phyloP scores from a whole-genome alignment of 2,329 filamentous ascomycete species.

The Emydomyces testavorans region DNA sequence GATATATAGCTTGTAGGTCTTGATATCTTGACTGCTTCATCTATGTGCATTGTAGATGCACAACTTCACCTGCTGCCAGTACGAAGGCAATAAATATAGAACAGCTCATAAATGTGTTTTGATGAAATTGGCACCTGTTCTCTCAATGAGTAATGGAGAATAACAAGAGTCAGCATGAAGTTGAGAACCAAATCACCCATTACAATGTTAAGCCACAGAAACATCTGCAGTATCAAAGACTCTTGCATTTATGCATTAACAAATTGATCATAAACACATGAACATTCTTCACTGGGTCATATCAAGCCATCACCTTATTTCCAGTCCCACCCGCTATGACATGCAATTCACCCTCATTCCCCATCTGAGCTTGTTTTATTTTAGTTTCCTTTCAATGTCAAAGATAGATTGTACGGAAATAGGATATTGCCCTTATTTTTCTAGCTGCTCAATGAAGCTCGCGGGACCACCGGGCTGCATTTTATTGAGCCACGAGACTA shows the following conservation, averaged over 20 bases:
- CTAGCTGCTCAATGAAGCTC: slow-evolving; percentile 25
- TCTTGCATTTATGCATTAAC: not conserved
- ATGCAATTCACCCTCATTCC: slow-evolving; percentile 8
- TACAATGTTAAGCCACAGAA: not conserved
- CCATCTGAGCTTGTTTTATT: not conserved
- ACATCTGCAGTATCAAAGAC: too few species aligned
- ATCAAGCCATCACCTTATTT: slow-evolving; percentile 9
- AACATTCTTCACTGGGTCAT: slow-evolving; percentile 6
- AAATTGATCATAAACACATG: slow-evolving; percentile 2
- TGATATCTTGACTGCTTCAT: too few species aligned
- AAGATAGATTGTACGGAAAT: too few species aligned
- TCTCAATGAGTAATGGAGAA: too few species aligned
- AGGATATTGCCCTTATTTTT: slow-evolving; percentile 6
- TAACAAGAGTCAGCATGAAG: too few species aligned
- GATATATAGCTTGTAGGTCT: too few species aligned
- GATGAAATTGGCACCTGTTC: too few species aligned
- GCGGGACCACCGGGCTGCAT: slow-evolving; percentile 33
- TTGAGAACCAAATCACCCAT: not conserved
- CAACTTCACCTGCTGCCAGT: too few species aligned
- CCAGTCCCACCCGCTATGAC: not conserved
- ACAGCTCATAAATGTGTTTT: too few species aligned
- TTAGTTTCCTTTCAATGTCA: not conserved
- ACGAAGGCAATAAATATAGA: too few species aligned
- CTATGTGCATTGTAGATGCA: too few species aligned
- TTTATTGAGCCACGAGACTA: slow-evolving; percentile 40